A percentile compares a stretch with the other conserved stretches of the same genome.
Evolutionary conservation across 2,329 filamentous ascomycete species (phyloP).

Genomic region (Penicillium sp.): DNA sequence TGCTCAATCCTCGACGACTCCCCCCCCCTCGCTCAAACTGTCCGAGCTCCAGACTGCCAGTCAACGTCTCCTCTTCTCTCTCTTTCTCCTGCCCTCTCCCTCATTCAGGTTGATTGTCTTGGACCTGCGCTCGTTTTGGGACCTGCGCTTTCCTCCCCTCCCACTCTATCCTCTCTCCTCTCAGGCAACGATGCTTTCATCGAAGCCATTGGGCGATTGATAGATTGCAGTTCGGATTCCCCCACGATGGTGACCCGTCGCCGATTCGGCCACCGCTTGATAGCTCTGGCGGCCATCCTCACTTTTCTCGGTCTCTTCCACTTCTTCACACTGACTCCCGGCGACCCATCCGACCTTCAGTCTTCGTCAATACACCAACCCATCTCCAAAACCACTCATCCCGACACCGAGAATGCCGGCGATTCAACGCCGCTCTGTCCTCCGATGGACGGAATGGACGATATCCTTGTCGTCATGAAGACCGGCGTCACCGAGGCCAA

Average conservation of each 20-base stretch:
- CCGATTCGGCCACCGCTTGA: conserved; percentile 30
- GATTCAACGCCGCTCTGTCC: conserved; percentile 24
- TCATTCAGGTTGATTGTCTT: too few species aligned
- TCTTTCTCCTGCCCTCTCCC: too few species aligned
- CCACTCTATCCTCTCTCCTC: neutral
- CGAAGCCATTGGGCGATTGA: conserved; percentile 7
- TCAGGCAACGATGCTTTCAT: conserved; percentile 9
- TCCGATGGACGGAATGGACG: conserved; percentile 39
- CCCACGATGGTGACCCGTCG: conserved; percentile 39
- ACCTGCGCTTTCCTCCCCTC: too few species aligned
- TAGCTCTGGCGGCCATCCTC: conserved; percentile 51
- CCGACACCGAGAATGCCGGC: conserved; percentile 7
- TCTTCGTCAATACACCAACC: conserved; percentile 1
- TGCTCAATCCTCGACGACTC: too few species aligned
- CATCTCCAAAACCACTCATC: conserved; percentile 8
- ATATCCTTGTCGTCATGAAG: conserved; percentile 53
- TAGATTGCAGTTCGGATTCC: neutral
- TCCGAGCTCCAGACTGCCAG: too few species aligned
- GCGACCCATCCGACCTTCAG: conserved; percentile 40
- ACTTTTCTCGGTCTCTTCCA: conserved; percentile 50
- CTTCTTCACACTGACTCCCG: conserved; percentile 55
- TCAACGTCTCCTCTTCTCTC: too few species aligned
- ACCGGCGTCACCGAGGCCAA: conserved; percentile 54
- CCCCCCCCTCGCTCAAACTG: too few species aligned
- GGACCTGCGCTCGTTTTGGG: too few species aligned